Evolutionary conservation across 495 filamentous ascomycete genomes (phyloP), one percentile per base, ranked within the genome.

Genomic region (Penicillium argentinense): DNA sequence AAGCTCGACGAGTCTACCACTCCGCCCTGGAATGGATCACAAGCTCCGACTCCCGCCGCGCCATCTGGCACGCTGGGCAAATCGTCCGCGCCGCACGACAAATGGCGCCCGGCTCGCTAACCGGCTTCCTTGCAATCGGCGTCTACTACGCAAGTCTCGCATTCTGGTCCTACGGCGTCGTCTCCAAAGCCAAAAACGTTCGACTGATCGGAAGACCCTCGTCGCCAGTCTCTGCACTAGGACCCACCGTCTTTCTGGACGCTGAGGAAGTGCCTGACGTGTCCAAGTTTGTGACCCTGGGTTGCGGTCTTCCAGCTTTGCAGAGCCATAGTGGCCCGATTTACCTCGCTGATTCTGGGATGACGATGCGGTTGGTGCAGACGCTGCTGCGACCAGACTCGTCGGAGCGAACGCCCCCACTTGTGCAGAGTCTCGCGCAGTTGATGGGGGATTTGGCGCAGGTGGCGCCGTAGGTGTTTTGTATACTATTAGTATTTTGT

Each of bases 51-150:
- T 73, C 78, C 0, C 63, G 82, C 5, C 70, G 71, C 19, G 82
- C 83, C 1, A 52, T 85, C 1, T 85, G 79, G 76, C 80, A 84
- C 45, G 81, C 82, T 0, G 83, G 81, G 0, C 82, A 85, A 58
- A 69, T 82, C 1, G 53, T 87, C 6, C 72, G 77, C 6, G 70
- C 74, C 4, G 80, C 78, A 0, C 74, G 70, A 47, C 30, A 55
- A 8, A 74, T 85, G 34, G 64, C 74, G 0, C 48, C 56, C 0
- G 70, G 71, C 0, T 64, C 68, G 3, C 58, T 85, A 3, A 75
- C 77, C 11, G 80, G 81, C 19, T 85, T 85, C 54, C 69, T 74
- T 36, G 80, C 80, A 4, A 74, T 84, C 9, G 77, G 71, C 0
- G 71, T 85, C 0, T 83, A 81, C 48, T 78, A 85, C 52, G 82